Evolutionary conservation across 345 rosid species (phyloP), one percentile per base, ranked within the genome.

Genomic region (Rhodamnia argentea): DNA sequence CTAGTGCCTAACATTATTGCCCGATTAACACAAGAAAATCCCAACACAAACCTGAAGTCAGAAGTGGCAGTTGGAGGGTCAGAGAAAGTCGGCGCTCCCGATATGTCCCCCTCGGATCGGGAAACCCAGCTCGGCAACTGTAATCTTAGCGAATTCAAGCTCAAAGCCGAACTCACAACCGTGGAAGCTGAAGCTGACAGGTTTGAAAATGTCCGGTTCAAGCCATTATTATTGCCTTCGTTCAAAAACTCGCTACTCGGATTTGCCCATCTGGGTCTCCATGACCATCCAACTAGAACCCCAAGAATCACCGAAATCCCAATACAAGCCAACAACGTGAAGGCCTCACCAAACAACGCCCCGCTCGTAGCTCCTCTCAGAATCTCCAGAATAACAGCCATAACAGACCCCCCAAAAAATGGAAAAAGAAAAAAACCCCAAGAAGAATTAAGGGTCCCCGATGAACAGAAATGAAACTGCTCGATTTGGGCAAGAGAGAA

Each of bases 201-300:
- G 59, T 84, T 86, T 13, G 90, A 62, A 23, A 54, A 55, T 29
- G 50, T 55, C 51, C 4, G 16, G 12, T 22, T 83, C 24, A 57
- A 55, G 55, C 51, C 16, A 55, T 83, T 23, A 29, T 52, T 18
- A 15, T 52, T 13, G 22, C 32, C 85, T 53, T 86, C 82, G 55
- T 90, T 91, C 52, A 87, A 83, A 82, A 87, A 83, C 13, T 91
- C 90, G 83, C 90, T 86, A n/a, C 86, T 87, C 87, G 91, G 90
- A 90, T 87, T 88, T 2, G 96, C 98, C 98, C 99, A 97, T 83
- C 92, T 92, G 56, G 99, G 99, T 86, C 93, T 91, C 99, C 99
- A 97, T 3, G 93, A 86, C 99, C 99, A 97, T 37, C 99, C 99
- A 5, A 94, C 96, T 50, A 97, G n/a, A 85, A 97, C 94, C 42